A percentile compares a stretch with the other conserved stretches of the same genome.
phyloP scores from a whole-genome alignment of 169 alveolate genomes.

The Cryptosporidium felis region DNA sequence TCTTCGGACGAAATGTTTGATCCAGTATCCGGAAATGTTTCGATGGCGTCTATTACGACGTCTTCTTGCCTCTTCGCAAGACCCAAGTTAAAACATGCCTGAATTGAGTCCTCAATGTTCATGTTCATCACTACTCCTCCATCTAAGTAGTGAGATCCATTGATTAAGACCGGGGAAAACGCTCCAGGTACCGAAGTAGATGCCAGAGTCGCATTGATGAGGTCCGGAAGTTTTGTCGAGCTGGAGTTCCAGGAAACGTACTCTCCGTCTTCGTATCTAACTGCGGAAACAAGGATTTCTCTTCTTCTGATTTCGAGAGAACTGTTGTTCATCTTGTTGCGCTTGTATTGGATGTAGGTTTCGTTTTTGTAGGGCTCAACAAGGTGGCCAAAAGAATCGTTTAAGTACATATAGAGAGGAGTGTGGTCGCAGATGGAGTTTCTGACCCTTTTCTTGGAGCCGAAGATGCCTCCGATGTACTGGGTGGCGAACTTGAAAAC shows the following conservation, averaged over 20 bases:
- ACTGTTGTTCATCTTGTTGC: background rate
- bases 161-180: slow-evolving; percentile 59
- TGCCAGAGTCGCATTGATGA: slow-evolving; percentile 59
- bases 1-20: background rate
- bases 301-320: slow-evolving; percentile 42
- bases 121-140: slow-evolving; percentile 66
- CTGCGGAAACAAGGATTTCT: slow-evolving; percentile 61
- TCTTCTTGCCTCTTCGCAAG: slow-evolving; percentile 62
- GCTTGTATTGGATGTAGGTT: slow-evolving; percentile 7
- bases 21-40: slow-evolving; percentile 49
- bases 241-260: slow-evolving; percentile 66
- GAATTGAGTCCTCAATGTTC: slow-evolving; percentile 55
- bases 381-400: slow-evolving; percentile 53
- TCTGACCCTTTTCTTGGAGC: slow-evolving; percentile 17
- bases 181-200: slow-evolving; percentile 70
- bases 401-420: slow-evolving; percentile 14
- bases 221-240: slow-evolving; percentile 6
- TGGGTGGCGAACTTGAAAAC: slow-evolving; percentile 23
- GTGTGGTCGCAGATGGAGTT: slow-evolving; percentile 53
- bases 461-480: slow-evolving; percentile 21
- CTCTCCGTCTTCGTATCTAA: slow-evolving; percentile 67
- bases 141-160: slow-evolving; percentile 64
- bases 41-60: slow-evolving; percentile 64
- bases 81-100: slow-evolving; percentile 57
- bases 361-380: slow-evolving; percentile 46